These are phyloP conservation scores for Eragrostis nindensis DNA, from an alignment of 176 grass and related monocot species.

Conservation along the genomic window DNA sequence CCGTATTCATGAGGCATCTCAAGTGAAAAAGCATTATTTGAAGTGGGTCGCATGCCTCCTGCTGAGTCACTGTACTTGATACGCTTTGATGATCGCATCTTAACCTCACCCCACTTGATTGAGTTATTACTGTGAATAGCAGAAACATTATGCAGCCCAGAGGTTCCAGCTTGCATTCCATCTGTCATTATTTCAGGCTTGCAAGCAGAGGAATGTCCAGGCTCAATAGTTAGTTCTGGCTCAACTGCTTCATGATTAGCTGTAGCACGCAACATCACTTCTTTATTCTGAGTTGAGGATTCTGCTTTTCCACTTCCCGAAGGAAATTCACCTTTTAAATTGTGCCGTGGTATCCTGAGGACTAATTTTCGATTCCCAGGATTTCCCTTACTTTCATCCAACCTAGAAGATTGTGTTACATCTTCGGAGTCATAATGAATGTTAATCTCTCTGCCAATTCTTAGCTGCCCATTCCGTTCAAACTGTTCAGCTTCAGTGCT, in stretches of 20 bases:
- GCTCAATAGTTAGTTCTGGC: conserved; percentile 33
- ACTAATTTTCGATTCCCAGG: conserved; percentile 66
- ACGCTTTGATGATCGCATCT: conserved; percentile 82
- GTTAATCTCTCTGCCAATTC: conserved; percentile 57
- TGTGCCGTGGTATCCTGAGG: conserved; percentile 65
- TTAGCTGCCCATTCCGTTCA: conserved; percentile 43
- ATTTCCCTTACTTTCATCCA: conserved; percentile 41
- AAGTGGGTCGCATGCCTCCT: conserved; percentile 40
- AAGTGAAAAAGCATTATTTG: conserved; percentile 44
- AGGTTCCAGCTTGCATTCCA: conserved; percentile 33
- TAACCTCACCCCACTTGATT: conserved; percentile 97
- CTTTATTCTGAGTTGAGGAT: conserved; percentile 44
- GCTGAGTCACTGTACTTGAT: conserved; percentile 41
- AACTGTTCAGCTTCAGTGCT: conserved; percentile 62
- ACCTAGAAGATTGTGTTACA: conserved; percentile 57
- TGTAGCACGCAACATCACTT: conserved; percentile 27
- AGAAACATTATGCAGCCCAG: conserved; percentile 40
- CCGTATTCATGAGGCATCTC: conserved; percentile 42
- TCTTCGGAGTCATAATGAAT: conserved; percentile 57
- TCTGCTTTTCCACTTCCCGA: conserved; percentile 55
- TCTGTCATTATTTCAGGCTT: conserved; percentile 54
- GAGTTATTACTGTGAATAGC: conserved; percentile 44
- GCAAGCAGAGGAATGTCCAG: conserved; percentile 36
- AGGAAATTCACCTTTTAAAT: conserved; percentile 55
- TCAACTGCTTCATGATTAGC: conserved; percentile 43